phyloP scores from a whole-genome alignment of 1,139 yeast species.

The Sugiyamaella japonica region DNA sequence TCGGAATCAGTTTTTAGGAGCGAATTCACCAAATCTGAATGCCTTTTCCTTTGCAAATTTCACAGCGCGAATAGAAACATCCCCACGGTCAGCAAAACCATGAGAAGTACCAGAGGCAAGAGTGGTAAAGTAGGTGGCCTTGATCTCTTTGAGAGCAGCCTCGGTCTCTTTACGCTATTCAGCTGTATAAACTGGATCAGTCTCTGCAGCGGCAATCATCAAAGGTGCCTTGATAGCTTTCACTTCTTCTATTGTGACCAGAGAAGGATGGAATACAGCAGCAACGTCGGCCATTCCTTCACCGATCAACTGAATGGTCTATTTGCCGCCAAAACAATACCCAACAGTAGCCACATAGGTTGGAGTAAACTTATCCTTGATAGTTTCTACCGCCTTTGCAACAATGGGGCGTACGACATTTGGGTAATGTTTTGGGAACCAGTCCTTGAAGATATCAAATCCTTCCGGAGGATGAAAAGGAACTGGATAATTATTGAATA shows the following conservation, averaged over 20 bases:
- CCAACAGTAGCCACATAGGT: slow-evolving; percentile 64
- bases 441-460: slow-evolving; percentile 46
- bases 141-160: slow-evolving; percentile 51
- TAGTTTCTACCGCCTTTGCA: slow-evolving; percentile 46
- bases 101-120: slow-evolving; percentile 63
- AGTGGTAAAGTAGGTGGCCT: slow-evolving; percentile 57
- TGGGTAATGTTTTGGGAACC: slow-evolving; percentile 57
- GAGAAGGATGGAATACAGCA: slow-evolving; percentile 81
- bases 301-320: slow-evolving; percentile 54
- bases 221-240: slow-evolving; percentile 60
- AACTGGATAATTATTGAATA: slow-evolving; percentile 57
- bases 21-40: slow-evolving; percentile 47
- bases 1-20: slow-evolving; percentile 13
- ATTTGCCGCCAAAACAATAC: slow-evolving; percentile 84
- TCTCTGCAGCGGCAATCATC: slow-evolving; percentile 70
- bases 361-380: slow-evolving; percentile 45
- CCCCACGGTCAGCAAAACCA: slow-evolving; percentile 81
- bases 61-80: slow-evolving; percentile 52
- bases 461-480: slow-evolving; percentile 31
- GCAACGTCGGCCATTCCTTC: slow-evolving; percentile 51
- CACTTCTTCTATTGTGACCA: slow-evolving; percentile 63
- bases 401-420: slow-evolving; percentile 48
- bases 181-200: slow-evolving; percentile 58
- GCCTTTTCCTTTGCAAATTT: slow-evolving; percentile 72
- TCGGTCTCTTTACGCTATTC: slow-evolving; percentile 66